These are phyloP conservation scores for Tubosaeta brunneosetosa DNA, from an alignment of 768 basidiomycete species.

Conservation along the genomic window DNA sequence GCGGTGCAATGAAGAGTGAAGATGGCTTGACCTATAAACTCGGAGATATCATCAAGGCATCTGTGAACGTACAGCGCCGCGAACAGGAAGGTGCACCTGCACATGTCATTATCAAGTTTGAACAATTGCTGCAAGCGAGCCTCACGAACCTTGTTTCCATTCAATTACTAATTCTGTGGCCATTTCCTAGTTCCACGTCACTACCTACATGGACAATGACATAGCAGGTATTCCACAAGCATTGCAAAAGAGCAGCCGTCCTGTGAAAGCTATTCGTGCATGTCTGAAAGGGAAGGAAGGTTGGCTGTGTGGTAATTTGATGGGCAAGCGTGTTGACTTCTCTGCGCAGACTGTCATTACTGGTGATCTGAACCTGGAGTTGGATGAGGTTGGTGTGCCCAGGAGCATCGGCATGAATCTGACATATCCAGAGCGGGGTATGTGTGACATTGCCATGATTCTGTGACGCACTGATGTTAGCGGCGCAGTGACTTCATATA, in stretches of 20 bases:
- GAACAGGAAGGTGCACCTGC: conserved; percentile 97
- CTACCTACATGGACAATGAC: conserved; percentile 99
- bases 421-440: conserved; percentile 95
- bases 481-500: conserved; percentile 86
- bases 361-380: conserved; percentile 93
- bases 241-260: conserved; percentile 93
- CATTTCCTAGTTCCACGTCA: conserved; percentile 86
- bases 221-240: conserved; percentile 98
- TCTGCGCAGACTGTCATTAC: conserved; percentile 99
- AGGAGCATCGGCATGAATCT: conserved; percentile 94
- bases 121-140: conserved; percentile 87
- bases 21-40: conserved; percentile 99
- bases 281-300: conserved; percentile 99
- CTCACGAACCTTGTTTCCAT: not conserved
- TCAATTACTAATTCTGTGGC: not conserved
- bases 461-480: conserved; percentile 7
- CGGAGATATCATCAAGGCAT: conserved; percentile 94
- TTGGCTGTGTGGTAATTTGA: conserved; percentile 93
- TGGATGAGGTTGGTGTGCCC: conserved; percentile 97
- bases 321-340: conserved; percentile 99
- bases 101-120: conserved; percentile 92
- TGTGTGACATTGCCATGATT: conserved; percentile 15
- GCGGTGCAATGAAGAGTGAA: conserved; percentile 93
- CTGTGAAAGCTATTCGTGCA: conserved; percentile 97
- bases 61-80: conserved; percentile 83